Base-by-base conservation (phyloP, 129 eudicot species). In the Artemisia annua region DNA sequence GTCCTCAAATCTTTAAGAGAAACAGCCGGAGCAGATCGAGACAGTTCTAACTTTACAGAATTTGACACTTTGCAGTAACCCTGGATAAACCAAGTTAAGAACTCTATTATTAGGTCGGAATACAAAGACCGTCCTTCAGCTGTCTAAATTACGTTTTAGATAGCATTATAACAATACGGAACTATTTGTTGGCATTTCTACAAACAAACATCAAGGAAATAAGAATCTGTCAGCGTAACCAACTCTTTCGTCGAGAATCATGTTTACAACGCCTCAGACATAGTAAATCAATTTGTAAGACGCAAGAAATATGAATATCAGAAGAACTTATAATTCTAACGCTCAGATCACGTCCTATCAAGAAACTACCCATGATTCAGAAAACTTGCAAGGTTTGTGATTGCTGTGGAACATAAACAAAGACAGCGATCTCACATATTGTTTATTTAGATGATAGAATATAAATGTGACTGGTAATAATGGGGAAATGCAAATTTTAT, bases 51-150 rank as follows among this genome's bases (percentile, higher is more conserved):
- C 22, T 59, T 79, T 69, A 78, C 76, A 32, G 85, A 71, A 50
- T 30, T 67, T 71, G 84, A 64, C 44, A 70, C 82, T 54, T 56
- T 79, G 61, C 80, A 60, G 46, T 69, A 84, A 60, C 80, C 93
- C 97, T 91, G 78, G 39, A 48, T 18, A 39, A 39, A 48, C 46
- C 78, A 80, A 55, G 60, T 51, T 44, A 62, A 49, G 18, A 62
- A 44, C 46, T 44, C 35, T 13, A 53, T 3, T 66, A n/a, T 64
- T 26, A 57, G 53, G 54, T 69, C 57, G 68, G 9, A 6, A 60
- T n/a, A 22, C 30, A 68, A 17, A 70, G 54, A 20, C 11, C 28
- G 15, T 35, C 55, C 11, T n/a, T 10, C 39, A 32, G 10, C n/a
- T 43, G 48, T 71, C 54, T 26, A 48, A 52, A 52, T 39, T 39